Percentiles rank a stretch among this genome's conserved stretches.
These are phyloP conservation scores for Kalmanozyma brasiliensis DNA, from an alignment of 1,284 basidiomycete genomes.

Conservation along the genomic window DNA sequence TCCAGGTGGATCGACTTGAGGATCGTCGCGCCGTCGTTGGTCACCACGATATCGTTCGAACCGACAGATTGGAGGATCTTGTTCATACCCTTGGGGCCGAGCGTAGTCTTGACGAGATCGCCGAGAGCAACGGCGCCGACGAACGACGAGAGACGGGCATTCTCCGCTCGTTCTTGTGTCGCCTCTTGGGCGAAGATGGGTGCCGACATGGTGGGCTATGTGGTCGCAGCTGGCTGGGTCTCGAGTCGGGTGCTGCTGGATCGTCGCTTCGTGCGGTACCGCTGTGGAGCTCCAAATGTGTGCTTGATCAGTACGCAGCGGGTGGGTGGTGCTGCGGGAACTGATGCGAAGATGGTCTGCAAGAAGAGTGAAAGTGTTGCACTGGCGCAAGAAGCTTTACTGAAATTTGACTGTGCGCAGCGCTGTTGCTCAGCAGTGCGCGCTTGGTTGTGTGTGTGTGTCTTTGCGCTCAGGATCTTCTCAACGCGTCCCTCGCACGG, in stretches of 20 bases:
- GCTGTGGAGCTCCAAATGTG: too few species aligned
- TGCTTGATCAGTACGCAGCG: too few species aligned
- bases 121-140: slow-evolving; percentile 96
- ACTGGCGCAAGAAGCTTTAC: background rate
- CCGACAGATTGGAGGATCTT: slow-evolving; percentile 93
- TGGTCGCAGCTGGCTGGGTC: too few species aligned
- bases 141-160: slow-evolving; percentile 95
- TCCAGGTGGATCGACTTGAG: slow-evolving; percentile 96
- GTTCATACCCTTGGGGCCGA: slow-evolving; percentile 96
- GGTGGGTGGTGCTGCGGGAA: too few species aligned
- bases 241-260: too few species aligned
- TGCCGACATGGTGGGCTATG: slow-evolving; percentile 62
- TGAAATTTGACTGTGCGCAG: background rate
- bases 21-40: slow-evolving; percentile 98
- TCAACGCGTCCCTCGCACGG: slow-evolving; percentile 11
- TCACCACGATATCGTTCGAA: slow-evolving; percentile 92
- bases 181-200: slow-evolving; percentile 72
- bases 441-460: slow-evolving; percentile 11
- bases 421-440: slow-evolving; percentile 27
- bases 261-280: background rate
- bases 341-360: too few species aligned
- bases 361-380: too few species aligned
- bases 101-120: slow-evolving; percentile 96
- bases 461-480: slow-evolving; percentile 6
- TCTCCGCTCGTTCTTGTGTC: slow-evolving; percentile 97